These are phyloP conservation scores for Serendipita sp. DNA, from an alignment of 768 basidiomycete genomes.

Conservation along the genomic window DNA sequence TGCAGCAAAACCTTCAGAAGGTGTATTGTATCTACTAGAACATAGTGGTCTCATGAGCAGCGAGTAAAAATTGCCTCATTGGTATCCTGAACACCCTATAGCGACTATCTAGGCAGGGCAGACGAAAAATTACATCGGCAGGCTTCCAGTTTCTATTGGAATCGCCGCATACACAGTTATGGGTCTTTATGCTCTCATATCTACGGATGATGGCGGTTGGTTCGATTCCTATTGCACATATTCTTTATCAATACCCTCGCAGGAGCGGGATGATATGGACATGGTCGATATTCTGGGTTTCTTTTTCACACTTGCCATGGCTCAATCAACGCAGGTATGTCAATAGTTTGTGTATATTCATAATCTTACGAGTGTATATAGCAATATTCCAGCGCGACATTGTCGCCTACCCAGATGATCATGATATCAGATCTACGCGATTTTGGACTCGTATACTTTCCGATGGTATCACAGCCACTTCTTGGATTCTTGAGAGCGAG, in stretches of 20 bases:
- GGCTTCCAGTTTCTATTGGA: conserved; percentile 96
- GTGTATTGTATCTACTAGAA: conserved; percentile 68
- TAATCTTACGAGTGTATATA: conserved; percentile 18
- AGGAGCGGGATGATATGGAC: conserved; percentile 74
- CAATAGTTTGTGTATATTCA: not conserved
- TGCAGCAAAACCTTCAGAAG: conserved; percentile 59
- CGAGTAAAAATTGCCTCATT: conserved; percentile 33
- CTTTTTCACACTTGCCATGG: conserved; percentile 91
- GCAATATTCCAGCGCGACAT: conserved; percentile 78
- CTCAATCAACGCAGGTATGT: conserved; percentile 78
- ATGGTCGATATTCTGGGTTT: conserved; percentile 86
- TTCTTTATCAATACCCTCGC: conserved; percentile 10
- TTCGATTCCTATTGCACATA: not conserved
- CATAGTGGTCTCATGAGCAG: conserved; percentile 72
- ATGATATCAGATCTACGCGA: conserved; percentile 86
- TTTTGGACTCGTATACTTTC: conserved; percentile 87
- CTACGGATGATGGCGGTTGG: conserved; percentile 68
- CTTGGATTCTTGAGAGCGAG: not conserved
- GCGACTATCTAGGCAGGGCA: not conserved
- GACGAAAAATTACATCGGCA: conserved; percentile 57
- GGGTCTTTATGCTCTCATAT: conserved; percentile 87
- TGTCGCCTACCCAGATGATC: conserved; percentile 64
- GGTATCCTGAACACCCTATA: not conserved
- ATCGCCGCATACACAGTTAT: conserved; percentile 84
- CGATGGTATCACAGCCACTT: conserved; percentile 31